Evolutionary conservation across 1,139 yeast genomes (phyloP).

Genomic region (Pichia sorboxylosa): DNA sequence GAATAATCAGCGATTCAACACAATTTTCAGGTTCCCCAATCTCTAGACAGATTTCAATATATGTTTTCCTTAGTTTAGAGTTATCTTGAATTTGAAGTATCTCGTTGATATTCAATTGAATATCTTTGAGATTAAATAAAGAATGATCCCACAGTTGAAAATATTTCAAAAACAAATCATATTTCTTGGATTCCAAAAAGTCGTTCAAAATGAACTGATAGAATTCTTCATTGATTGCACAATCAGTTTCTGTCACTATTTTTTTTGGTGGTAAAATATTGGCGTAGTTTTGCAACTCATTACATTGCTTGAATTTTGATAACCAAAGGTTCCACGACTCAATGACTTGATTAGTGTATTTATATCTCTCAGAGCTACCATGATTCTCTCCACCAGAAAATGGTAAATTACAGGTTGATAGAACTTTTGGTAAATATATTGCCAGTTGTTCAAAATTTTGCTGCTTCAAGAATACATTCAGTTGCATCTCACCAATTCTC

Average conservation of each 20-base stretch:
- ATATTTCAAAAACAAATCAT: conserved; percentile 29
- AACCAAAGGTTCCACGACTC: conserved; percentile 65
- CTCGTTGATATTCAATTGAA: conserved; percentile 41
- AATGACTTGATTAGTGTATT: conserved; percentile 25
- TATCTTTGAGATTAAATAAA: conserved; percentile 36
- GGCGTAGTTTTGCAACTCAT: conserved; percentile 37
- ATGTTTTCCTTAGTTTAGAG: conserved; percentile 31
- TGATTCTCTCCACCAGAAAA: conserved; percentile 13
- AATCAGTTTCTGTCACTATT: conserved; percentile 1
- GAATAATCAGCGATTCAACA: conserved; percentile 45
- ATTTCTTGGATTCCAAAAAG: conserved; percentile 32
- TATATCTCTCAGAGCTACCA: conserved; percentile 12
- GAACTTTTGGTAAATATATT: conserved; percentile 33
- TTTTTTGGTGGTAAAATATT: conserved; percentile 38
- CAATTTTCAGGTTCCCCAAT: conserved; percentile 53
- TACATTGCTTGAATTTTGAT: conserved; percentile 38
- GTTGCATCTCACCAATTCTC: conserved; percentile 51
- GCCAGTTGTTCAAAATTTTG: conserved; percentile 52
- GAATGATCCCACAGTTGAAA: conserved; percentile 49
- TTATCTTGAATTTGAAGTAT: conserved; percentile 20
- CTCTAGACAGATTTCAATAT: conserved; percentile 47
- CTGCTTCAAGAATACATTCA: conserved; percentile 39
- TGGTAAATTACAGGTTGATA: conserved; percentile 21
- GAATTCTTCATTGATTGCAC: conserved; percentile 25
- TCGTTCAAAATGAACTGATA: conserved; percentile 44